Evolutionary conservation across 768 basidiomycete species (phyloP).

Genomic region (Boletellus sp.): DNA sequence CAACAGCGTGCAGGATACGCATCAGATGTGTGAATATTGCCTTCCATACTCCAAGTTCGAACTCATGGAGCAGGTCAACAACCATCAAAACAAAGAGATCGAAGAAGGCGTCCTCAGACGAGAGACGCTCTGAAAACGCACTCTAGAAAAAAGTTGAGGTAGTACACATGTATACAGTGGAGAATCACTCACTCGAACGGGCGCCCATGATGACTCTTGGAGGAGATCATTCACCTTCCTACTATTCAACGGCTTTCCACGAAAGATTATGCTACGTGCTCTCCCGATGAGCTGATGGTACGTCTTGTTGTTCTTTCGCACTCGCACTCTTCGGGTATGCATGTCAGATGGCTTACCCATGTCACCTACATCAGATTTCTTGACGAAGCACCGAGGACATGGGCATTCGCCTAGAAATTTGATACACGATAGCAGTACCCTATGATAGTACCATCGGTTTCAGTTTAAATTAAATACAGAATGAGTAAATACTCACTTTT

Average conservation of each 20-base stretch:
- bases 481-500: constrained; percentile 1
- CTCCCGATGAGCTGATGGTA: accelerated
- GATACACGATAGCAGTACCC: background rate
- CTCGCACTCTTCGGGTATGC: no score
- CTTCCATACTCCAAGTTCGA: background rate
- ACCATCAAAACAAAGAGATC: background rate
- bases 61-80: background rate
- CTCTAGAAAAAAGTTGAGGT: background rate
- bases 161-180: no score
- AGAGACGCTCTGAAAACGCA: background rate
- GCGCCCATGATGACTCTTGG: background rate
- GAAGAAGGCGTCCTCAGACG: background rate
- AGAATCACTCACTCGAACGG: background rate
- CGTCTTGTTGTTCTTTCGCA: background rate
- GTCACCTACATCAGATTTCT: constrained; percentile 8
- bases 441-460: background rate
- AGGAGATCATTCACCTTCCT: background rate
- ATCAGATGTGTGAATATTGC: background rate
- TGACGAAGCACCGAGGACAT: constrained; percentile 24
- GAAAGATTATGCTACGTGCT: background rate
- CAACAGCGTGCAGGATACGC: background rate
- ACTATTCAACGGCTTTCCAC: background rate
- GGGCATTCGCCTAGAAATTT: constrained; percentile 22
- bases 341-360: constrained; percentile 17
- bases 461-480: background rate